Conservation (phyloP, 2,329 filamentous ascomycete genomes). For the Aspergillus unguis region DNA sequence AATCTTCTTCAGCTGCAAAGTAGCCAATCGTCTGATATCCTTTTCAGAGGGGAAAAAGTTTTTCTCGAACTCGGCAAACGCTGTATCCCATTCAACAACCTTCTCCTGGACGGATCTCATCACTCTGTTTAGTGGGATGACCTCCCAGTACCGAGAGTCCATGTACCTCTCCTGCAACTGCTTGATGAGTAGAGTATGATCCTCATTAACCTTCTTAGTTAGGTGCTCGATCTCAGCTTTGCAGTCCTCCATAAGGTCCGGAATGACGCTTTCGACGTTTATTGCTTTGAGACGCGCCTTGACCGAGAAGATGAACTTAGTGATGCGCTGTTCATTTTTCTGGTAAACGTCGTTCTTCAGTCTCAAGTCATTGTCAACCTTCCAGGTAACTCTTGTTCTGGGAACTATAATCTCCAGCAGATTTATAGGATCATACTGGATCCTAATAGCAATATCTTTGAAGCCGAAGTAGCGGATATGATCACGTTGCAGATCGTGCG, state of each 20-base stretch:
- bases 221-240: conserved; percentile 76
- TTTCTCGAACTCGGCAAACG: conserved; percentile 84
- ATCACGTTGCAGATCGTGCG: conserved; percentile 88
- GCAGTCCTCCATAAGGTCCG: conserved; percentile 80
- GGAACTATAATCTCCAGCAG: conserved; percentile 94
- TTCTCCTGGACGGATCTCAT: conserved; percentile 89
- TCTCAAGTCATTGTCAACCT: conserved; percentile 87
- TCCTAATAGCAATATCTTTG: conserved; percentile 76
- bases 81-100: conserved; percentile 87
- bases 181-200: conserved; percentile 68
- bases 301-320: conserved; percentile 83
- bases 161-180: conserved; percentile 89
- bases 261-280: conserved; percentile 83
- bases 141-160: conserved; percentile 91
- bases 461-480: conserved; percentile 92
- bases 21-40: conserved; percentile 87
- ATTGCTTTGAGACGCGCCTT: conserved; percentile 81
- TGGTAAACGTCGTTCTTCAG: conserved; percentile 90
- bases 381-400: conserved; percentile 88
- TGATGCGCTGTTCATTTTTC: conserved; percentile 76
- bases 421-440: conserved; percentile 91
- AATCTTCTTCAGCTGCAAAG: conserved; percentile 88
- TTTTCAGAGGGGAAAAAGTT: conserved; percentile 94
- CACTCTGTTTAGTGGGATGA: conserved; percentile 87
- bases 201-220: conserved; percentile 75